Conservation (phyloP, 78 protist species). For the Creolimax fragrantissima region DNA sequence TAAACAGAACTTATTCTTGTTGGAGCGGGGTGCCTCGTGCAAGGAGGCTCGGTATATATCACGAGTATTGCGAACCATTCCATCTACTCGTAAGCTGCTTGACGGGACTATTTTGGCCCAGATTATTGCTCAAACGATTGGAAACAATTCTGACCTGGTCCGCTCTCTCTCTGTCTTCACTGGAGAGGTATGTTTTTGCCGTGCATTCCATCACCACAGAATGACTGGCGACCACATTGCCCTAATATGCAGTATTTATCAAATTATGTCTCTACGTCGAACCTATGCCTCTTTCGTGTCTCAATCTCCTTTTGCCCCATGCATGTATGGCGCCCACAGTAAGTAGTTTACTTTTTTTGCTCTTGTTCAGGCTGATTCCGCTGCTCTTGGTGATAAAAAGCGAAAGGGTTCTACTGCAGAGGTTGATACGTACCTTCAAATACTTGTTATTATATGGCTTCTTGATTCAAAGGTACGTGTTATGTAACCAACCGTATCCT, state of each 20-base stretch:
- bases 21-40: conserved; percentile 35
- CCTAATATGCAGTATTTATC: too few species aligned
- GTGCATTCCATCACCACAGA: too few species aligned
- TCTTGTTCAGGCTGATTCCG: too few species aligned
- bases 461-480: conserved; percentile 63
- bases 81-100: conserved; percentile 31
- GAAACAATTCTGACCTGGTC: background rate
- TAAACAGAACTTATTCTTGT: conserved; percentile 16
- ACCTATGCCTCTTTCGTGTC: too few species aligned
- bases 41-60: conserved; percentile 43
- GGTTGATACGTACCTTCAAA: conserved; percentile 52
- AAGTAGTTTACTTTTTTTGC: too few species aligned
- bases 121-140: background rate
- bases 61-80: conserved; percentile 46
- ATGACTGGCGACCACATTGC: too few species aligned
- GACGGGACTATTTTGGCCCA: conserved; percentile 11
- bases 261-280: too few species aligned
- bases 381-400: background rate
- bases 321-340: too few species aligned
- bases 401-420: conserved; percentile 37
- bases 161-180: background rate
- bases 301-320: too few species aligned
- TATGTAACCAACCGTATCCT: too few species aligned
- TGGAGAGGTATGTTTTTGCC: too few species aligned
- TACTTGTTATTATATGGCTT: conserved; percentile 53